phyloP scores from a whole-genome alignment of 768 basidiomycete genomes.

The Suillus lakei region DNA sequence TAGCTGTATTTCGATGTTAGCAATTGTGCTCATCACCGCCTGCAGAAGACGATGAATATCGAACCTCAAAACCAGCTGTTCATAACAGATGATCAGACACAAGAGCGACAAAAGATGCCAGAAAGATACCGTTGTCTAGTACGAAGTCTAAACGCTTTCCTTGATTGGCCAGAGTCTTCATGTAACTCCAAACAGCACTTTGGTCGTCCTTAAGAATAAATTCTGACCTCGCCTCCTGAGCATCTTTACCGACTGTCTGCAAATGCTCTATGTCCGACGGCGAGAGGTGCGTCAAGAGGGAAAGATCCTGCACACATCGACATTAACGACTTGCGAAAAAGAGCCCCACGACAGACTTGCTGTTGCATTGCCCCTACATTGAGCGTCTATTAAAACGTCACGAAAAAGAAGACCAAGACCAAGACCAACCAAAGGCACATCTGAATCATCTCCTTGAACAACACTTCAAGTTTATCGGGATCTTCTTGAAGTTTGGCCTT shows the following conservation, averaged over 20 bases:
- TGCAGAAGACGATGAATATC: conserved; percentile 4
- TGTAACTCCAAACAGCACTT: conserved; percentile 70
- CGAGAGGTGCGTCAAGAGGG: conserved; percentile 85
- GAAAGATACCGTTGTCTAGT: conserved; percentile 81
- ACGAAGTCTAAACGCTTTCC: conserved; percentile 75
- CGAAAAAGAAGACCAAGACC: not conserved
- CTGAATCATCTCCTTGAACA: conserved; percentile 87
- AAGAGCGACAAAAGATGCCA: not conserved
- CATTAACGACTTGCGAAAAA: conserved; percentile 1
- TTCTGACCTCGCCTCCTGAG: conserved; percentile 73
- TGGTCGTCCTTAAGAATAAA: conserved; percentile 90
- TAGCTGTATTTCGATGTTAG: conserved; percentile 50
- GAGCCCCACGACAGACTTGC: conserved; percentile 40
- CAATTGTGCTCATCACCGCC: not conserved
- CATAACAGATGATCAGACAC: not conserved
- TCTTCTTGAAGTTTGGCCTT: conserved; percentile 50
- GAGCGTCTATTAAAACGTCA: not conserved
- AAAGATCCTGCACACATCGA: conserved; percentile 71
- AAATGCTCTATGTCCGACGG: conserved; percentile 82
- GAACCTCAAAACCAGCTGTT: conserved; percentile 89
- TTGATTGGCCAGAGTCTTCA: conserved; percentile 54
- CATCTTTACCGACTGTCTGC: conserved; percentile 82
- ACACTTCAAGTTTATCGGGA: conserved; percentile 56
- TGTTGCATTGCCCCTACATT: conserved; percentile 89
- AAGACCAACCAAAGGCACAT: conserved; percentile 81